Evolutionary conservation across 2,329 filamentous ascomycete genomes (phyloP).

Genomic region (Drechslerella stenobrocha): DNA sequence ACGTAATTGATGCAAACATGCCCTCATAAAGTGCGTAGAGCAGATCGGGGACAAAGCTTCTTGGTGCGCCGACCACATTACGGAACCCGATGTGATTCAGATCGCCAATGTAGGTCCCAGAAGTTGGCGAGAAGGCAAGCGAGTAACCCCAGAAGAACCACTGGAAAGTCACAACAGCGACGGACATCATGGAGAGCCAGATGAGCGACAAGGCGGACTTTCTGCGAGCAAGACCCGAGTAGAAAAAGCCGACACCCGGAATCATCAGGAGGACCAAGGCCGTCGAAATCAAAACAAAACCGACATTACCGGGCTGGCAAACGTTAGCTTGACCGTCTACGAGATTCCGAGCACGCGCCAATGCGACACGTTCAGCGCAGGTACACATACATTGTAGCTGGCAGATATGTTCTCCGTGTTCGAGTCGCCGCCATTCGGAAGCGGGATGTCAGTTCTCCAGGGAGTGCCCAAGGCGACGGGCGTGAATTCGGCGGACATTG

Average conservation of each 20-base stretch:
- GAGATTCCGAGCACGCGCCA: neutral
- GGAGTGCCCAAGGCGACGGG: constrained; percentile 37
- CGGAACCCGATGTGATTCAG: constrained; percentile 78
- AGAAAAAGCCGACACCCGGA: constrained; percentile 91
- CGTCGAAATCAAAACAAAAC: constrained; percentile 75
- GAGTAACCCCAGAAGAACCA: constrained; percentile 98
- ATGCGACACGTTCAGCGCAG: neutral
- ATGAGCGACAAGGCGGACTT: constrained; percentile 87
- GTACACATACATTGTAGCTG: constrained; percentile 39
- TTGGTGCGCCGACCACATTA: constrained; percentile 73
- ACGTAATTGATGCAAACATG: constrained; percentile 88
- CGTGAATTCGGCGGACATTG: constrained; percentile 25
- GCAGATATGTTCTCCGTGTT: constrained; percentile 35
- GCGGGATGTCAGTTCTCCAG: constrained; percentile 37
- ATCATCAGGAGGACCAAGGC: constrained; percentile 90
- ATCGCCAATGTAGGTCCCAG: constrained; percentile 75
- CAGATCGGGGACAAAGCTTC: constrained; percentile 72
- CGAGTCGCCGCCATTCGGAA: constrained; percentile 39
- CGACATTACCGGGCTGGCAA: constrained; percentile 74
- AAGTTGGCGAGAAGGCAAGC: constrained; percentile 76
- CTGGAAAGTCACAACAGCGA: constrained; percentile 79
- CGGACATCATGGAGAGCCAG: constrained; percentile 80
- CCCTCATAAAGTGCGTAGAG: constrained; percentile 84
- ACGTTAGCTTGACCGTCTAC: neutral
- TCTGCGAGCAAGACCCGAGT: constrained; percentile 82